Percentiles rank a stretch among this genome's conserved stretches.
Evolutionary conservation across 345 rosid genomes (phyloP).

Genomic region (Theobroma cacao): DNA sequence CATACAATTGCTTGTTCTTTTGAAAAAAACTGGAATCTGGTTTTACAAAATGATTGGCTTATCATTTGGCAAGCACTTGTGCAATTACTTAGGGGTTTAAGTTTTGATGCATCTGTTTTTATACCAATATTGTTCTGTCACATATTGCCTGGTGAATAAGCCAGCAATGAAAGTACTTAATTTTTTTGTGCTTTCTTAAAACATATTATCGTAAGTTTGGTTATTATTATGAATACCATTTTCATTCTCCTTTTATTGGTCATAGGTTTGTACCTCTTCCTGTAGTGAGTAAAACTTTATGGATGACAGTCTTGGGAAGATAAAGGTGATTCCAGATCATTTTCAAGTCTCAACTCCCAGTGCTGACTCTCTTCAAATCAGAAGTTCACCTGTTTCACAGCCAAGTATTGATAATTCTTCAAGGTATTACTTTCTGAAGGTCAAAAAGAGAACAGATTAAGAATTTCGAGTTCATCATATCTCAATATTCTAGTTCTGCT

Average conservation of each 20-base stretch:
- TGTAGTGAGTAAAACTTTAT: slow-evolving; percentile 40
- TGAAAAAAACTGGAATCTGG: background rate
- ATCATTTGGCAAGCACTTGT: background rate
- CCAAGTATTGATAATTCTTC: slow-evolving; percentile 34
- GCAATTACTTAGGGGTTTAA: background rate
- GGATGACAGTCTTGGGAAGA: slow-evolving; percentile 66
- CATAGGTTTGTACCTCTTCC: slow-evolving; percentile 7
- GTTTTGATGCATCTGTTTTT: background rate
- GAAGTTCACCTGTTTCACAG: slow-evolving; percentile 39
- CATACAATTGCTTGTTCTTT: background rate
- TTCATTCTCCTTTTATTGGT: background rate
- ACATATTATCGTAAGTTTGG: background rate
- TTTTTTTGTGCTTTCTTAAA: background rate
- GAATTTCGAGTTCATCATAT: slow-evolving; percentile 20
- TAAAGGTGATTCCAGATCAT: slow-evolving; percentile 67
- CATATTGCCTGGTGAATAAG: background rate
- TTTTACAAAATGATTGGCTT: background rate
- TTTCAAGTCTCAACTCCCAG: slow-evolving; percentile 53
- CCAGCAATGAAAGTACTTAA: background rate
- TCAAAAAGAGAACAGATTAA: background rate
- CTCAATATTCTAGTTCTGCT: slow-evolving; percentile 34
- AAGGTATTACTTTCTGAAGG: slow-evolving; percentile 37
- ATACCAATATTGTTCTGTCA: background rate
- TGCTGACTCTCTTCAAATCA: slow-evolving; percentile 32
- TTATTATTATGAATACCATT: background rate